These are phyloP conservation scores for Candida endomychidarum DNA, from an alignment of 805 yeast species.

Conservation along the genomic window DNA sequence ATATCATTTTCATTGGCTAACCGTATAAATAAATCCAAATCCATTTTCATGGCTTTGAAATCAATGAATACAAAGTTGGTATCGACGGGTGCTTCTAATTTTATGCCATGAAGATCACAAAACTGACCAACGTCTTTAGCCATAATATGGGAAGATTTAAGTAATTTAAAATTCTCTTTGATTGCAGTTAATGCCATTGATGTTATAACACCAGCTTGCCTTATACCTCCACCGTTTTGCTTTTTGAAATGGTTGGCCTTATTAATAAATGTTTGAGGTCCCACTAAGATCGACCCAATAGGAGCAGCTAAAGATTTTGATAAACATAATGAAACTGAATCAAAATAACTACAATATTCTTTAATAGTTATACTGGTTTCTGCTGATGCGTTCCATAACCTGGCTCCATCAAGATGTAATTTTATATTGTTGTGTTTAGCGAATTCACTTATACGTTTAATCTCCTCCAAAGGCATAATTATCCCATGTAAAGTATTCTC, in stretches of 20 bases:
- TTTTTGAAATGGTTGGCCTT: slow-evolving; percentile 85
- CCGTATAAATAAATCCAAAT: slow-evolving; percentile 53
- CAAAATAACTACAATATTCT: slow-evolving; percentile 76
- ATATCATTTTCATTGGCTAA: slow-evolving; percentile 61
- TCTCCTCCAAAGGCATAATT: slow-evolving; percentile 76
- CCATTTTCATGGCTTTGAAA: slow-evolving; percentile 50
- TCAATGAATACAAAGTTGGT: slow-evolving; percentile 85
- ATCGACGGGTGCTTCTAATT: slow-evolving; percentile 71
- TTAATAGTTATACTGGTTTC: slow-evolving; percentile 66
- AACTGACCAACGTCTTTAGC: slow-evolving; percentile 55
- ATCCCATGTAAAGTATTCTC: slow-evolving; percentile 90
- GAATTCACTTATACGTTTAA: slow-evolving; percentile 67
- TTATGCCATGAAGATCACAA: slow-evolving; percentile 53
- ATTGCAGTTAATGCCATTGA: slow-evolving; percentile 80
- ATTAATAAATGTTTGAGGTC: slow-evolving; percentile 54
- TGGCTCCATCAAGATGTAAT: slow-evolving; percentile 92
- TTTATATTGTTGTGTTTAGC: slow-evolving; percentile 58
- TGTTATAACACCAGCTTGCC: slow-evolving; percentile 83
- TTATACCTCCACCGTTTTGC: slow-evolving; percentile 90
- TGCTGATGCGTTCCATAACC: slow-evolving; percentile 86
- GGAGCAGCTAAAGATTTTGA: slow-evolving; percentile 94
- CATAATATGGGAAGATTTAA: slow-evolving; percentile 48
- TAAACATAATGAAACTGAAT: slow-evolving; percentile 84
- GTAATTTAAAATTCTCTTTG: slow-evolving; percentile 65
- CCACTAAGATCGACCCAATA: slow-evolving; percentile 84